A percentile compares a stretch with the other conserved stretches of the same genome.
Evolutionary conservation across 2,329 filamentous ascomycete genomes (phyloP).

Genomic region (Pyrenophora graminea): DNA sequence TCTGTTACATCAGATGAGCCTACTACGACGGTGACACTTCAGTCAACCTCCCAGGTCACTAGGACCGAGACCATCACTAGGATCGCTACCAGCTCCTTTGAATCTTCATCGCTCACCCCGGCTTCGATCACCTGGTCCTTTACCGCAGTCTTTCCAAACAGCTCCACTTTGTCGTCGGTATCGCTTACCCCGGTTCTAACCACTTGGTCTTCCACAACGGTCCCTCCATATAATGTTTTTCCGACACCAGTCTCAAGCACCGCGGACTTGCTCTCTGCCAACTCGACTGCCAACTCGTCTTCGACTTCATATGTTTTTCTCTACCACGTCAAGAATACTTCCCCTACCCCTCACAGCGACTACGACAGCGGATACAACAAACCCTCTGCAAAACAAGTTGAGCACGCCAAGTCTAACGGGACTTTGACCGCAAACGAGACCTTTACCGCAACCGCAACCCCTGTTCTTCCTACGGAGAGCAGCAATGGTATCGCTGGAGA

Average conservation of each 20-base stretch:
- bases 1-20: constrained; percentile 6
- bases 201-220: constrained; percentile 2
- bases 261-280: neutral
- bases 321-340: neutral
- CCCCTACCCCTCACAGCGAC: neutral
- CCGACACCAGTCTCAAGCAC: neutral
- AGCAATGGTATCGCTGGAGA: constrained; percentile 8
- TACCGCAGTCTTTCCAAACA: constrained; percentile 1
- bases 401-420: neutral
- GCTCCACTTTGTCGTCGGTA: neutral
- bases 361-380: constrained; percentile 6
- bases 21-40: constrained; percentile 22
- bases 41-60: constrained; percentile 16
- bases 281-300: constrained; percentile 2
- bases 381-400: constrained; percentile 12
- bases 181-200: neutral
- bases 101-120: neutral
- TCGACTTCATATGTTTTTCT: neutral
- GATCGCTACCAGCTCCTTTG: neutral
- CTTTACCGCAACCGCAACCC: neutral
- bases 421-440: neutral
- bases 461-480: neutral
- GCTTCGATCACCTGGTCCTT: neutral
- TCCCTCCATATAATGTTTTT: neutral
- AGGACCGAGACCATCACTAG: neutral